phyloP scores from a whole-genome alignment of 2,329 filamentous ascomycete genomes.

The Epichloe glyceriae region DNA sequence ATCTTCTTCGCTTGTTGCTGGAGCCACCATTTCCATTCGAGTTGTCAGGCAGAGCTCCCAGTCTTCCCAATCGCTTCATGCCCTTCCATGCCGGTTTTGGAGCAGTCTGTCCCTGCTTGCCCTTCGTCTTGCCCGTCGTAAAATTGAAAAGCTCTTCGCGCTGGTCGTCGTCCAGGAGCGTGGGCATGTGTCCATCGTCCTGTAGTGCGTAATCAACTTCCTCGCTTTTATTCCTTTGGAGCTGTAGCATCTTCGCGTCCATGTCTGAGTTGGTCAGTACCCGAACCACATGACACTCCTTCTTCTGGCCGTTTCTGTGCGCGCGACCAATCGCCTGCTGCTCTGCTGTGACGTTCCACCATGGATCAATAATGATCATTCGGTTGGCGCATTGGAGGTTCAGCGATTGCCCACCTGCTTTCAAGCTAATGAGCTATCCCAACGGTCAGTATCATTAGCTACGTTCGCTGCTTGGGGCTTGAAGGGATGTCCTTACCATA shows the following conservation, averaged over 20 bases:
- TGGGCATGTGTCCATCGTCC: conserved; percentile 12
- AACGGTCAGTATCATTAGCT: background rate
- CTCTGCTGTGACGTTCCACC: conserved; percentile 51
- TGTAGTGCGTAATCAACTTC: conserved; percentile 25
- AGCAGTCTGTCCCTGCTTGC: no score
- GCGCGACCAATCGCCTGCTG: conserved; percentile 51
- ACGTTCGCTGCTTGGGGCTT: conserved; percentile 1
- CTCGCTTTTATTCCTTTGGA: conserved; percentile 44
- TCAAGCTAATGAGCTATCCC: conserved; percentile 21
- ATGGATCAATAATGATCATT: conserved; percentile 40
- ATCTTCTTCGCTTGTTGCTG: no score
- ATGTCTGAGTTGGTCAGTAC: conserved; percentile 43
- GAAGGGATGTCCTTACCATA: conserved; percentile 21
- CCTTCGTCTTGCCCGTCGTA: background rate
- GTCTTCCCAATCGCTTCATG: background rate
- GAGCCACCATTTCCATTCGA: no score
- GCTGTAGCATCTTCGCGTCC: conserved; percentile 39
- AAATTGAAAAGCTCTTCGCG: background rate
- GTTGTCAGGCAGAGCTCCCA: no score
- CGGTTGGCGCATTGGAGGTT: conserved; percentile 34
- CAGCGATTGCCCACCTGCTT: conserved; percentile 23
- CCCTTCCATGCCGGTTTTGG: background rate
- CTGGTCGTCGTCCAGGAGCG: background rate
- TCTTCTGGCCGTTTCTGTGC: conserved; percentile 49
- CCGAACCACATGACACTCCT: conserved; percentile 44